Evolutionary conservation across 768 basidiomycete species (phyloP), one percentile per base, ranked within the genome.

Genomic region (Lactarius hatsudake): DNA sequence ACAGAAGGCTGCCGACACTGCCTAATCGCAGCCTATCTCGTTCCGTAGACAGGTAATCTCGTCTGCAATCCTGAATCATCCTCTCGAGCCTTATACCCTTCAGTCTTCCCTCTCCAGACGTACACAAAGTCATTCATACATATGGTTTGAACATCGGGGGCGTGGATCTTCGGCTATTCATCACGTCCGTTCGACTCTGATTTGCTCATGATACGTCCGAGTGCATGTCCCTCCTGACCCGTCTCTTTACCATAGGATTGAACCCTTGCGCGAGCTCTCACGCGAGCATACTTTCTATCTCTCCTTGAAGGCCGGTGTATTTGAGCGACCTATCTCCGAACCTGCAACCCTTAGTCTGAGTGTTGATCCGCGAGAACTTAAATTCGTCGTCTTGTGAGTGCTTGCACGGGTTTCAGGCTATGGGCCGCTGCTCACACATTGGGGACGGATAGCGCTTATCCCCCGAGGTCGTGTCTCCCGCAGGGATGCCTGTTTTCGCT

Each of bases 321-420:
- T 87, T 56, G 86, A 88, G 75, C 80, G 87, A 15, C 76, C 80
- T 15, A 60, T 89, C 20, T 79, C 82, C 59, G 80, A 82, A 40
- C 81, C 87, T 1, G 70, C 81, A 18, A 76, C 77, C 36, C 76
- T 86, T 66, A 80, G 73, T 45, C 76, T 89, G 28, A 74, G 74
- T 28, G 76, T 87, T 32, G 84, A 88, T 68, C 87, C 87, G 4
- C 78, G 83, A 45, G 75, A 69, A 43, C 78, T 89, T 13, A 80
- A 86, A 40, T 89, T 89, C 71, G 78, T 81, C 32, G 84, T 88
- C 23, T 89, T 89, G 88, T 89, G 71, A 73, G 80, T 78, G 53
- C 40, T 54, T 53, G 48, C 30, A 5, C 61, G 42, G 51, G n/a
- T 4, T 53, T 36, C 18, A 48, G 2, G 51, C n/a, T 54, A 26